Conservation (phyloP, 2,329 filamentous ascomycete species). For the Fusarium fracticaudum region DNA sequence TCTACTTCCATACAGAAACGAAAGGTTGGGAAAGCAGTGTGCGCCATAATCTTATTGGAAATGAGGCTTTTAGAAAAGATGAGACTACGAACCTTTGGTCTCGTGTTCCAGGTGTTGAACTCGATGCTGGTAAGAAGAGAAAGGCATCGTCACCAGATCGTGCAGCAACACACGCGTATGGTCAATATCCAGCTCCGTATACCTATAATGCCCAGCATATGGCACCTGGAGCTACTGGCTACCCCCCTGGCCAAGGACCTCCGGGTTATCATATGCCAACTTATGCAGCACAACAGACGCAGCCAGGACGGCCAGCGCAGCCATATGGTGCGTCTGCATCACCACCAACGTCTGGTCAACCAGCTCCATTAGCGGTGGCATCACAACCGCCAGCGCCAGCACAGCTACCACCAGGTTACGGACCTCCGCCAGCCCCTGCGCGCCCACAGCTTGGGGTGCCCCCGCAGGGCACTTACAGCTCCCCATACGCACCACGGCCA, state of each 20-base stretch:
- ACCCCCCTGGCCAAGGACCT: constrained; percentile 47
- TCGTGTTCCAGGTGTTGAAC: constrained; percentile 65
- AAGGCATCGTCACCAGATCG: constrained; percentile 64
- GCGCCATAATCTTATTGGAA: constrained; percentile 70
- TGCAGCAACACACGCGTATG: constrained; percentile 51
- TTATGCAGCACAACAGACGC: constrained; percentile 46
- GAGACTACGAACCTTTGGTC: constrained; percentile 66
- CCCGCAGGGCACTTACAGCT: constrained; percentile 49
- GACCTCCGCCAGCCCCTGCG: constrained; percentile 49
- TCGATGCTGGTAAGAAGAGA: constrained; percentile 70
- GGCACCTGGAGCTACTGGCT: constrained; percentile 46
- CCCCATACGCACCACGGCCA: constrained; percentile 50
- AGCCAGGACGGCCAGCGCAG: constrained; percentile 44
- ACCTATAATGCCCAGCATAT: constrained; percentile 50
- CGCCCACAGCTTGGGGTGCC: constrained; percentile 45
- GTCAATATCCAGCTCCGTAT: constrained; percentile 46
- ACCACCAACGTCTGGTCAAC: constrained; percentile 40
- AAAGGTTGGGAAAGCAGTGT: constrained; percentile 74
- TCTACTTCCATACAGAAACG: constrained; percentile 67
- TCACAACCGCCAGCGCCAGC: constrained; percentile 48
- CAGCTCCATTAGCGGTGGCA: constrained; percentile 30
- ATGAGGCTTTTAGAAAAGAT: constrained; percentile 68
- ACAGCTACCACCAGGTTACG: constrained; percentile 49
- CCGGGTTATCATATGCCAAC: constrained; percentile 49
- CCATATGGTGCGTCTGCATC: constrained; percentile 44